Conservation (phyloP, 768 basidiomycete genomes). For the Suillus alpinus region DNA sequence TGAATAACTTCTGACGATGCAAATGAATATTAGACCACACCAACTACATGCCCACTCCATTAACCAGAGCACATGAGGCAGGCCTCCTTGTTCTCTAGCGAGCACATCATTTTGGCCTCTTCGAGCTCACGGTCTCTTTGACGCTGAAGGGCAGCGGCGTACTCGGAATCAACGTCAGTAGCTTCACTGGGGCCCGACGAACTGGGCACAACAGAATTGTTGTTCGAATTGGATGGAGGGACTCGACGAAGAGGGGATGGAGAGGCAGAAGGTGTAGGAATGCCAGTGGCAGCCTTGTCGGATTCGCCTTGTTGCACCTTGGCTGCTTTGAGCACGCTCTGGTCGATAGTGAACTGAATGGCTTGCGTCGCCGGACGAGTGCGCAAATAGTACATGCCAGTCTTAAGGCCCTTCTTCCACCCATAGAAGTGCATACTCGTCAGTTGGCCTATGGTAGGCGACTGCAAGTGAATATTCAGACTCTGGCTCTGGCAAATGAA, state of each 20-base stretch:
- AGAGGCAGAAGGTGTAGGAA: slow-evolving; percentile 24
- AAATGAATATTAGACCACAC: neutral
- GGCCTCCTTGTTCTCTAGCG: slow-evolving; percentile 91
- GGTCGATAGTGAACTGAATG: slow-evolving; percentile 96
- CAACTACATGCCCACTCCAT: slow-evolving; percentile 13
- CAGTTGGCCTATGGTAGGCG: slow-evolving; percentile 87
- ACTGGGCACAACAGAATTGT: slow-evolving; percentile 9
- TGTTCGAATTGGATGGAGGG: slow-evolving; percentile 29
- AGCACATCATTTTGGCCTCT: slow-evolving; percentile 79
- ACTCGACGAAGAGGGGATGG: slow-evolving; percentile 24
- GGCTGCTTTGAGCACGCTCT: slow-evolving; percentile 66
- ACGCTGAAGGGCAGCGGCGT: slow-evolving; percentile 71
- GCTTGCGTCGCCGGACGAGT: slow-evolving; percentile 94
- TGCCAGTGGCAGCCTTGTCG: slow-evolving; percentile 18
- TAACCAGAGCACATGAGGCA: slow-evolving; percentile 90
- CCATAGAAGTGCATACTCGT: slow-evolving; percentile 98
- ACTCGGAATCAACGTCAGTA: slow-evolving; percentile 59
- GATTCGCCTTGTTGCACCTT: slow-evolving; percentile 15
- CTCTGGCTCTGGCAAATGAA: slow-evolving; percentile 97
- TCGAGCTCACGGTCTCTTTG: slow-evolving; percentile 74
- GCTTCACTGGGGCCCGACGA: slow-evolving; percentile 21
- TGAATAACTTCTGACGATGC: neutral
- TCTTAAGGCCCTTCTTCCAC: slow-evolving; percentile 99
- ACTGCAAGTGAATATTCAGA: slow-evolving; percentile 88
- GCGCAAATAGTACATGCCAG: slow-evolving; percentile 97